Conservation (phyloP, 352 stramenopile genomes). For the Globisporangium cylindrosporum region DNA sequence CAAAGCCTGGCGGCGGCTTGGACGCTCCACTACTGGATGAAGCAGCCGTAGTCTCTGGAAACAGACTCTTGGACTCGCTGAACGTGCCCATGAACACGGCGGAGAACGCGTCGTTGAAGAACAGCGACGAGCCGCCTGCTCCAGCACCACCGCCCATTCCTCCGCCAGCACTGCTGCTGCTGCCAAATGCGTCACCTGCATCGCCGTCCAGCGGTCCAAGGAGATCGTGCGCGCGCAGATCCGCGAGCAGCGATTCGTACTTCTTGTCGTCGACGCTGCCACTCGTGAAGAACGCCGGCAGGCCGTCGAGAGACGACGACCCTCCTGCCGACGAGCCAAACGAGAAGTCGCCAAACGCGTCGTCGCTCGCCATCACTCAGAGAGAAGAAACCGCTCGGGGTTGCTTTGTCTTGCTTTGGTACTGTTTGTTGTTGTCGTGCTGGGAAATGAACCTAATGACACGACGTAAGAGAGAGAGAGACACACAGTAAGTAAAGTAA, state of each 20-base stretch:
- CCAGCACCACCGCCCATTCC: conserved; percentile 14
- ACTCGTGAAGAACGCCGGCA: conserved; percentile 80
- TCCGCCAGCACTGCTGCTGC: conserved; percentile 12
- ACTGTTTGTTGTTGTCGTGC: background rate
- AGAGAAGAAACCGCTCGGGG: background rate
- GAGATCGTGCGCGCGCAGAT: conserved; percentile 82
- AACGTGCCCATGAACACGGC: conserved; percentile 83
- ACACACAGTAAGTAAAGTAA: no score
- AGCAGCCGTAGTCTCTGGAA: background rate
- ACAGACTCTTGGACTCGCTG: conserved; percentile 33
- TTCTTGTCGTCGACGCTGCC: conserved; percentile 82
- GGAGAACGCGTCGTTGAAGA: conserved; percentile 86
- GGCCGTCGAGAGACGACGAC: conserved; percentile 36
- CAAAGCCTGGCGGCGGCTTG: conserved; percentile 56
- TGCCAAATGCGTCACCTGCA: conserved; percentile 9
- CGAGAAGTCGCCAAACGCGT: conserved; percentile 20
- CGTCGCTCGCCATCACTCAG: conserved; percentile 34
- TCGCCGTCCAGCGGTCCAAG: conserved; percentile 58
- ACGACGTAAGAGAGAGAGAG: background rate
- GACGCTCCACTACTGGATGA: conserved; percentile 8
- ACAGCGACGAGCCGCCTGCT: conserved; percentile 59
- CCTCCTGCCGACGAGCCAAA: background rate
- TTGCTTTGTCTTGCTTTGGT: background rate
- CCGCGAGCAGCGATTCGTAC: conserved; percentile 83
- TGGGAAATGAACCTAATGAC: background rate